Evolutionary conservation across 163 green algal species (phyloP).

Genomic region (Scenedesmus sp.): DNA sequence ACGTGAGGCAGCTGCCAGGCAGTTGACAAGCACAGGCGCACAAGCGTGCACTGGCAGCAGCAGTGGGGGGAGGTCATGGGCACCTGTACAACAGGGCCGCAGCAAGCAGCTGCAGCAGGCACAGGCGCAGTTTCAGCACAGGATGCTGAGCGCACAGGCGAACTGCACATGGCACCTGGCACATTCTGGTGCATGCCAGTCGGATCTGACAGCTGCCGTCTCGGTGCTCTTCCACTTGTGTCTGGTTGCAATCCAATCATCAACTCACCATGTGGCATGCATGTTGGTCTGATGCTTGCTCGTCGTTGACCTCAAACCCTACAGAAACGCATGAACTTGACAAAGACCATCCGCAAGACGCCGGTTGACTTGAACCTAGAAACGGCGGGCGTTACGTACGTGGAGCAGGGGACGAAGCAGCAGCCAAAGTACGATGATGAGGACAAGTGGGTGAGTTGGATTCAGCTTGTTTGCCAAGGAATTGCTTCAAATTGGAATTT

Average conservation of each 20-base stretch:
- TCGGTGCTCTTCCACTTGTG: too few species aligned
- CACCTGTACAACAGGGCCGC: too few species aligned
- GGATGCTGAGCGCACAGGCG: too few species aligned
- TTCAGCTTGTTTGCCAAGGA: not conserved
- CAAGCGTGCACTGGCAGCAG: slow-evolving; percentile 7
- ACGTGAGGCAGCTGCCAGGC: not conserved
- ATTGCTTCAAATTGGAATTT: too few species aligned
- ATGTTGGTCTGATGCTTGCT: too few species aligned
- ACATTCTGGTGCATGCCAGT: too few species aligned
- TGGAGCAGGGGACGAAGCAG: slow-evolving; percentile 23
- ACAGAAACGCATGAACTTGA: slow-evolving; percentile 92
- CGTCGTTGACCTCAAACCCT: not conserved
- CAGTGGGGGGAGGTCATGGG: too few species aligned
- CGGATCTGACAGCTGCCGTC: too few species aligned
- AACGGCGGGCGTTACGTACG: slow-evolving; percentile 58
- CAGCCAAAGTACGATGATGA: slow-evolving; percentile 79
- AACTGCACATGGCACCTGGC: too few species aligned
- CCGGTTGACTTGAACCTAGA: slow-evolving; percentile 80
- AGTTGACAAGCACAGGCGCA: not conserved
- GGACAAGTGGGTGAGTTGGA: slow-evolving; percentile 56
- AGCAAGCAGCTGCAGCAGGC: too few species aligned
- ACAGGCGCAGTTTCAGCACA: too few species aligned
- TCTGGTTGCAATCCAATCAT: not conserved
- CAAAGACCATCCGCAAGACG: slow-evolving; percentile 93
- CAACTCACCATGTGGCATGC: not conserved